A percentile compares a stretch with the other conserved stretches of the same genome.
Evolutionary conservation across 768 basidiomycete species (phyloP).

Genomic region (Trametes cingulata): DNA sequence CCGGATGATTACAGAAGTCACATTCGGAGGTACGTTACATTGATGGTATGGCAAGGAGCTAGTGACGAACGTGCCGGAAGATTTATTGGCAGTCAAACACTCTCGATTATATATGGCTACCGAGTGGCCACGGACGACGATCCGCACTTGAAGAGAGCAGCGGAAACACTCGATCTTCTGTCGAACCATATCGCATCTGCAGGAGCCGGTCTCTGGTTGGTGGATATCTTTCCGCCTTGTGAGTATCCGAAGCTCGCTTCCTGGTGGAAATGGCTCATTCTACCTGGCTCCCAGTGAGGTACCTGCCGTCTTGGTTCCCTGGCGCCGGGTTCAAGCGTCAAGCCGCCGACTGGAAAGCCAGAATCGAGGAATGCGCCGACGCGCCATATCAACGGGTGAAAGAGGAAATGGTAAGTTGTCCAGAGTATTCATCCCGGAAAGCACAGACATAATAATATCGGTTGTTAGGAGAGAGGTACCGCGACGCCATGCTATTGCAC

Average conservation of each 20-base stretch:
- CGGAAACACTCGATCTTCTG: conserved; percentile 2
- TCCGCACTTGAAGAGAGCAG: neutral
- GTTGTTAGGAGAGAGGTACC: neutral
- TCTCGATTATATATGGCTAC: conserved; percentile 11
- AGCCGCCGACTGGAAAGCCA: conserved; percentile 1
- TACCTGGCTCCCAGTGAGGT: conserved; percentile 12
- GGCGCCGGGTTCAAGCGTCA: conserved; percentile 22
- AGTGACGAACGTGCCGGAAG: neutral
- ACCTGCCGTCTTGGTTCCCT: conserved; percentile 26
- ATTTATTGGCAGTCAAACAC: conserved; percentile 1
- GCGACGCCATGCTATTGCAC: conserved; percentile 11
- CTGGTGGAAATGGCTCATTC: neutral
- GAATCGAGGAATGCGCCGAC: neutral
- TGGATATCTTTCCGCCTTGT: conserved; percentile 13
- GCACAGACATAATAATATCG: neutral
- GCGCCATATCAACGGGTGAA: neutral
- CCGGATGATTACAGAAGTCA: conserved; percentile 19
- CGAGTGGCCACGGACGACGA: conserved; percentile 9
- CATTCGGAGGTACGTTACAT: neutral
- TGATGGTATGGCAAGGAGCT: too few species aligned
- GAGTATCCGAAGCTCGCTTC: neutral
- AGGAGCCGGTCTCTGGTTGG: conserved; percentile 7
- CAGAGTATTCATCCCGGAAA: neutral
- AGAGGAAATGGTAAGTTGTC: neutral
- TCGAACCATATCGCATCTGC: conserved; percentile 10